Percentiles rank a stretch among this genome's conserved stretches.
Evolutionary conservation across 2,329 filamentous ascomycete genomes (phyloP).

Genomic region (Trichoderma sp.): DNA sequence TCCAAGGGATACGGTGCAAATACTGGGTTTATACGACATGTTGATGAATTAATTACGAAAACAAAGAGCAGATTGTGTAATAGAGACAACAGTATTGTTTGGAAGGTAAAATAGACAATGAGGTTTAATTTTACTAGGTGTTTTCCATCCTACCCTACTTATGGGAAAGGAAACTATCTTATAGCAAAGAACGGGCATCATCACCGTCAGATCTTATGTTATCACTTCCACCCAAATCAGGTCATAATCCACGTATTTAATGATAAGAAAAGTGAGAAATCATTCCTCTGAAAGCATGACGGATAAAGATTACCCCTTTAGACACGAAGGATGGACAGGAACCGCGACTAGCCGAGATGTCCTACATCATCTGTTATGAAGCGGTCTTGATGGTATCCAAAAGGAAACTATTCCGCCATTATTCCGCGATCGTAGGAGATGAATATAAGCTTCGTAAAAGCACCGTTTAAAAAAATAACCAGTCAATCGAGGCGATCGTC

Average conservation of each 20-base stretch:
- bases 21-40: slow-evolving; percentile 51
- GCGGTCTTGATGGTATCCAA: neutral
- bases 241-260: neutral
- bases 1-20: slow-evolving; percentile 75
- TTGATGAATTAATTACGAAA: neutral
- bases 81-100: neutral
- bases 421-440: neutral
- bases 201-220: neutral
- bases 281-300: neutral
- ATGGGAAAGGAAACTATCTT: neutral
- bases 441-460: neutral
- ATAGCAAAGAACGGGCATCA: neutral
- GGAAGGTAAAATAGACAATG: neutral
- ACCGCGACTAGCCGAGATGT: neutral
- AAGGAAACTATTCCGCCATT: neutral
- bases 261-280: neutral
- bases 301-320: slow-evolving; percentile 2
- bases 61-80: neutral
- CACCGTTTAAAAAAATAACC: neutral
- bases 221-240: neutral
- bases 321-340: neutral
- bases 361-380: neutral
- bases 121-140: neutral
- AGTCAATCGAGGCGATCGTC: neutral
- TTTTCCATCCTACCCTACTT: neutral